phyloP scores from a whole-genome alignment of 2,329 filamentous ascomycete genomes.

The Penicillium janthinellum region DNA sequence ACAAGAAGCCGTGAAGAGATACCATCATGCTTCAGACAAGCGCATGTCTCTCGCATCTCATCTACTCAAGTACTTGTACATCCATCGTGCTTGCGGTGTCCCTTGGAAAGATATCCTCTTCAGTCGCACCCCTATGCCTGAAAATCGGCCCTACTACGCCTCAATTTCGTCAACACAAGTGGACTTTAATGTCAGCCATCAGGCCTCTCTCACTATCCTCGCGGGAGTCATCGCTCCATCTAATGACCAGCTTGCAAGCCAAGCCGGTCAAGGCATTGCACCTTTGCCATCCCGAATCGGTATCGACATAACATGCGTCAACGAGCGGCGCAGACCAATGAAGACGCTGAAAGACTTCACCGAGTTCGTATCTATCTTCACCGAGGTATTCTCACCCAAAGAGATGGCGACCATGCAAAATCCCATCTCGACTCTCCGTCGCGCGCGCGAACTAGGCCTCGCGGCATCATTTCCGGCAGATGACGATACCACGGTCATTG shows the following conservation, averaged over 20 bases:
- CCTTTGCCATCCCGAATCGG: slow-evolving; percentile 49
- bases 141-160: slow-evolving; percentile 54
- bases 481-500: slow-evolving; percentile 40
- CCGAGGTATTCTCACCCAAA: slow-evolving; percentile 59
- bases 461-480: slow-evolving; percentile 10
- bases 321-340: slow-evolving; percentile 45
- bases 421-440: slow-evolving; percentile 28
- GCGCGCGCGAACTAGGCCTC: slow-evolving; percentile 17
- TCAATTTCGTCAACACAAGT: slow-evolving; percentile 48
- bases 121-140: slow-evolving; percentile 52
- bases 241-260: slow-evolving; percentile 3
- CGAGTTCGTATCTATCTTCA: slow-evolving; percentile 62
- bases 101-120: slow-evolving; percentile 61
- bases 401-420: slow-evolving; percentile 60
- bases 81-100: slow-evolving; percentile 56
- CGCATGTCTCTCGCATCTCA: slow-evolving; percentile 64
- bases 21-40: slow-evolving; percentile 58
- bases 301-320: slow-evolving; percentile 64
- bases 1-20: slow-evolving; percentile 52
- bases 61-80: slow-evolving; percentile 63
- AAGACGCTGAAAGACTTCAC: slow-evolving; percentile 54
- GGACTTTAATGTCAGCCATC: slow-evolving; percentile 68
- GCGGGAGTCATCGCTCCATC: slow-evolving; percentile 50
- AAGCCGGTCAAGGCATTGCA: neutral
- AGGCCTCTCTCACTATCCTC: slow-evolving; percentile 63